Evolutionary conservation across 2,329 filamentous ascomycete species (phyloP).

Genomic region (Hirsutella thompsonii): DNA sequence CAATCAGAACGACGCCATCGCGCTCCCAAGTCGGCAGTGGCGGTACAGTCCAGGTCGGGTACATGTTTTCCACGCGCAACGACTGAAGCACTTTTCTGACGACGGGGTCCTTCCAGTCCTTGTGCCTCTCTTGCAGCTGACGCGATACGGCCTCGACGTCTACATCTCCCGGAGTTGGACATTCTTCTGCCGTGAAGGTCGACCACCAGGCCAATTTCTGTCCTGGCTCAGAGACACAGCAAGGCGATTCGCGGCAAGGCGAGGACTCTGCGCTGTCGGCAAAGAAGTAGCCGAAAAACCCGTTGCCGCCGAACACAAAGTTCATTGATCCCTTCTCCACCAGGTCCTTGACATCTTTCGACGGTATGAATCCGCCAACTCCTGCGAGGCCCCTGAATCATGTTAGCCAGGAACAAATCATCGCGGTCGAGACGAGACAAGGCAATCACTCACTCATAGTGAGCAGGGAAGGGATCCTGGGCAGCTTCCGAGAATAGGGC

Average conservation of each 20-base stretch:
- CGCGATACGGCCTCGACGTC: slow-evolving; percentile 7
- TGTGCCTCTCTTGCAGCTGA: slow-evolving; percentile 7
- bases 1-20: slow-evolving; percentile 9
- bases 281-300: slow-evolving; percentile 11
- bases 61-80: slow-evolving; percentile 6
- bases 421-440: too few relatives aligned
- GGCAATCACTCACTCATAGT: slow-evolving; percentile 10
- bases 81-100: slow-evolving; percentile 5
- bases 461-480: slow-evolving; percentile 10
- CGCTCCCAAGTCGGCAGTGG: slow-evolving; percentile 10
- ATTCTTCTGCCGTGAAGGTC: slow-evolving; percentile 7
- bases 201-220: slow-evolving; percentile 10
- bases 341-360: slow-evolving; percentile 4
- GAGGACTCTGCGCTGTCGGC: slow-evolving; percentile 5
- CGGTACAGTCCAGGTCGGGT: slow-evolving; percentile 10
- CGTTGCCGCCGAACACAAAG: slow-evolving; percentile 10
- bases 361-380: slow-evolving; percentile 9
- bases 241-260: slow-evolving; percentile 8
- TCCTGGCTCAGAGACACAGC: slow-evolving; percentile 7
- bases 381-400: slow-evolving; percentile 8
- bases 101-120: slow-evolving; percentile 9
- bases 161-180: slow-evolving; percentile 5
- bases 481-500: slow-evolving; percentile 10
- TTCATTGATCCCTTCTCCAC: slow-evolving; percentile 10
- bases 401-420: background rate